These are phyloP conservation scores for Uronychia setigera DNA, from an alignment of 73 alveolate species.

Conservation along the genomic window DNA sequence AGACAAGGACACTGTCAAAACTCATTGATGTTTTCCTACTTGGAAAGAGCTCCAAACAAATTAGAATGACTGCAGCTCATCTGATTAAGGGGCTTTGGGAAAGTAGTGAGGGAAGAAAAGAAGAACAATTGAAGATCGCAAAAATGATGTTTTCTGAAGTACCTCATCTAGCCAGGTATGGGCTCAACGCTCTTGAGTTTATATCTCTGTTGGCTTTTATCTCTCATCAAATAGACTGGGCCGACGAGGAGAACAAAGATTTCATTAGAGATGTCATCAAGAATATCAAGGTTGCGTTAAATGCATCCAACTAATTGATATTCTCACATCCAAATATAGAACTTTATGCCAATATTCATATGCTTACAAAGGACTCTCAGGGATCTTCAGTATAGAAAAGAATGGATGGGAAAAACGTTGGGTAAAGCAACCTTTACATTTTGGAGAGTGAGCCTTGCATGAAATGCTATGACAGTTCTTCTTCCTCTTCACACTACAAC, in stretches of 20 bases:
- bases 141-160: conserved; percentile 5
- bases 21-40: conserved; percentile 6
- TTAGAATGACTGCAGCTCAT: conserved; percentile 33
- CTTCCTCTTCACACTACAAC: conserved; percentile 1
- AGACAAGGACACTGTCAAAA: neutral
- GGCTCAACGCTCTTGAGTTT: conserved; percentile 35
- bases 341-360: conserved; percentile 19
- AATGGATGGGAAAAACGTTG: neutral
- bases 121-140: neutral
- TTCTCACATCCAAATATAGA: conserved; percentile 32
- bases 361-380: neutral
- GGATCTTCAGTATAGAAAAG: neutral
- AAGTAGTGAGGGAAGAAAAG: neutral
- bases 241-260: neutral
- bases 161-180: neutral
- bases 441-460: conserved; percentile 59
- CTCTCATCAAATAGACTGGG: neutral
- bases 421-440: conserved; percentile 40
- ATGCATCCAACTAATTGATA: neutral
- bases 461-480: conserved; percentile 41
- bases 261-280: neutral
- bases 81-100: conserved; percentile 36
- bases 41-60: conserved; percentile 21
- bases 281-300: neutral
- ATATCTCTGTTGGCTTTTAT: conserved; percentile 19